Base-by-base conservation (phyloP, 2,329 filamentous ascomycete species). In the Paracoccidioides lutzii region DNA sequence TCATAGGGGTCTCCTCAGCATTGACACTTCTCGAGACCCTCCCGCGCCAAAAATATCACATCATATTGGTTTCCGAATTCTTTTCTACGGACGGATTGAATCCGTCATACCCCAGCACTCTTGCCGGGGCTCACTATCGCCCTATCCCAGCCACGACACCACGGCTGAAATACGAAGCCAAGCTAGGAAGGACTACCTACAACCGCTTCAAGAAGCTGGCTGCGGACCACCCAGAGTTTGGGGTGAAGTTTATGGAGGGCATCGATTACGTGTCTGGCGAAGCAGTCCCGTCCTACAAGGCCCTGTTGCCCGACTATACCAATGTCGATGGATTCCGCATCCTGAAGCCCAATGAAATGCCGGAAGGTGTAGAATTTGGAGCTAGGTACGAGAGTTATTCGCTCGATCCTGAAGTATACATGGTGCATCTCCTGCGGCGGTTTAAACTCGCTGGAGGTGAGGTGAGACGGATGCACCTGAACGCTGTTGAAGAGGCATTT, bases 111-210 rank as follows among this genome's bases (percentile, higher is more conserved):
- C 68, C 75, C 43, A 75, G 73, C 1, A 70, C 71, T 35, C 75
- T 72, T 69, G 73, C 74, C 0, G 74, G 74, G 30, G 75, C 73
- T 1, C 75, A 77, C 61, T 76, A 74, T 59, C 70, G 75, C 1
- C 74, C 75, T 0, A 68, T 75, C 3, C 74, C 73, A 0, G 70
- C 67, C 6, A 62, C 65, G 28, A 66, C 67, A 1, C 60, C 73
- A 32, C 69, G 73, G 60, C 57, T 65, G 35, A 54, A 65, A 41
- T 59, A 64, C 5, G 72, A 76, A 62, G 65, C 66, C 33, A 41
- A 59, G 12, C 69, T 74, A 62, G 72, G 69, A 3, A 60, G 64
- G 12, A 64, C 64, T 15, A 75, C 75, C 1, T 74, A 70, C 48
- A 56, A 67, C 0, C 63, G 64, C 30, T 69, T 76, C 61, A 70